Conservation (phyloP, 495 filamentous ascomycete species). For the Rostrohypoxylon terebratum region DNA sequence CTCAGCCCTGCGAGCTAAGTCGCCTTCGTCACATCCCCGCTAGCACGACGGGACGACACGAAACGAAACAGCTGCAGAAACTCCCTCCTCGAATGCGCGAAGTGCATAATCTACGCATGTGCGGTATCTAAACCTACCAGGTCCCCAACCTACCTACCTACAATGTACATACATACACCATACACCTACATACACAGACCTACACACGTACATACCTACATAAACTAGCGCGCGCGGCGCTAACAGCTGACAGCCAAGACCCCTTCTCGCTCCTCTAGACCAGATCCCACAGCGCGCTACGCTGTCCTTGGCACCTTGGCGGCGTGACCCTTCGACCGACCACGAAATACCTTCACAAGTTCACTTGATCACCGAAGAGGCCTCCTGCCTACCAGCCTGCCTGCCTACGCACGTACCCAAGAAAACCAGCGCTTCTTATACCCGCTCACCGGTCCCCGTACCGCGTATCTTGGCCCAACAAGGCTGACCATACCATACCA, state of each 20-base stretch:
- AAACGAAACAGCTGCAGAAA: slow-evolving; percentile 1
- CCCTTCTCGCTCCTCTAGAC: not conserved
- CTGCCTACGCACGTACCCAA: not conserved
- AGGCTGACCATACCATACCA: too few species aligned
- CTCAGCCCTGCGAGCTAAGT: slow-evolving; percentile 39
- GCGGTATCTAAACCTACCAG: too few species aligned
- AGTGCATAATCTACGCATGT: not conserved
- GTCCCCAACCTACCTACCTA: too few species aligned
- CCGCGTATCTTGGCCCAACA: slow-evolving; percentile 5
- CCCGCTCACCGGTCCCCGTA: slow-evolving; percentile 3
- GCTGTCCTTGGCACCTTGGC: slow-evolving; percentile 3
- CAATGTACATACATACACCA: too few species aligned
- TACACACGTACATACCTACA: too few species aligned
- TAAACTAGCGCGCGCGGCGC: not conserved
- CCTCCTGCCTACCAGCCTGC: not conserved
- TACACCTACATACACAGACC: too few species aligned
- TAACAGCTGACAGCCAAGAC: slow-evolving; percentile 19
- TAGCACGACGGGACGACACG: slow-evolving; percentile 17
- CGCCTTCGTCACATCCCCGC: slow-evolving; percentile 27
- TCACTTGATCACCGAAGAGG: slow-evolving; percentile 15
- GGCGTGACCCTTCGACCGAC: not conserved
- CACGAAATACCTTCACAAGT: not conserved
- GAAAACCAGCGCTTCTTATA: not conserved
- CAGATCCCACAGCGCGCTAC: not conserved
- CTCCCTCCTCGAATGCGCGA: not conserved